Evolutionary conservation across 805 yeast genomes (phyloP).

Genomic region (Ogataea pilisensis): DNA sequence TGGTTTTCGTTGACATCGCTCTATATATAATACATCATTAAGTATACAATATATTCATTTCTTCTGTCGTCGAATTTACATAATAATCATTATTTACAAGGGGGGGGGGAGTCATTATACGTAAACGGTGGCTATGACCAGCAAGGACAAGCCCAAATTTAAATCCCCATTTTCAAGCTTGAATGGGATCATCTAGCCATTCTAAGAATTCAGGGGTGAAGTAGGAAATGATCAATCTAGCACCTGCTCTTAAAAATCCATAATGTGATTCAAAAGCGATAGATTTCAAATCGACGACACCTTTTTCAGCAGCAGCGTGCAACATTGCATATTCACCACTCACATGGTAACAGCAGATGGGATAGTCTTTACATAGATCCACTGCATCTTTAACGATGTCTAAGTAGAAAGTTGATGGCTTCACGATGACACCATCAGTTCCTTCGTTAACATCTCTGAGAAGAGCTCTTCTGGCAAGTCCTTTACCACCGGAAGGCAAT

Average conservation of each 20-base stretch:
- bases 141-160: too few species aligned
- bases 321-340: slow-evolving; percentile 97
- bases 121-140: too few species aligned
- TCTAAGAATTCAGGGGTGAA: slow-evolving; percentile 94
- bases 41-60: too few species aligned
- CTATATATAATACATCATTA: too few species aligned
- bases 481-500: slow-evolving; percentile 88
- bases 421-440: slow-evolving; percentile 91
- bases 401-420: slow-evolving; percentile 92
- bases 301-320: slow-evolving; percentile 97
- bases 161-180: too few species aligned
- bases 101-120: too few species aligned
- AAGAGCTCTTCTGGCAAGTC: slow-evolving; percentile 90
- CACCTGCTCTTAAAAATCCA: slow-evolving; percentile 95
- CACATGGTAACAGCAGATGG: slow-evolving; percentile 93
- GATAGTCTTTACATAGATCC: slow-evolving; percentile 74
- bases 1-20: too few species aligned
- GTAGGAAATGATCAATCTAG: slow-evolving; percentile 83
- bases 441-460: slow-evolving; percentile 86
- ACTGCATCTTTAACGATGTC: slow-evolving; percentile 90
- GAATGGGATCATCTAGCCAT: slow-evolving; percentile 57
- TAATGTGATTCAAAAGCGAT: slow-evolving; percentile 82
- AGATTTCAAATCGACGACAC: slow-evolving; percentile 77
- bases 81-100: too few species aligned
- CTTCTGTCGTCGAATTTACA: too few species aligned